Percentiles rank a stretch among this genome's conserved stretches.
Evolutionary conservation across 495 filamentous ascomycete genomes (phyloP).

Genomic region (Friedmanniomyces endolithicus): DNA sequence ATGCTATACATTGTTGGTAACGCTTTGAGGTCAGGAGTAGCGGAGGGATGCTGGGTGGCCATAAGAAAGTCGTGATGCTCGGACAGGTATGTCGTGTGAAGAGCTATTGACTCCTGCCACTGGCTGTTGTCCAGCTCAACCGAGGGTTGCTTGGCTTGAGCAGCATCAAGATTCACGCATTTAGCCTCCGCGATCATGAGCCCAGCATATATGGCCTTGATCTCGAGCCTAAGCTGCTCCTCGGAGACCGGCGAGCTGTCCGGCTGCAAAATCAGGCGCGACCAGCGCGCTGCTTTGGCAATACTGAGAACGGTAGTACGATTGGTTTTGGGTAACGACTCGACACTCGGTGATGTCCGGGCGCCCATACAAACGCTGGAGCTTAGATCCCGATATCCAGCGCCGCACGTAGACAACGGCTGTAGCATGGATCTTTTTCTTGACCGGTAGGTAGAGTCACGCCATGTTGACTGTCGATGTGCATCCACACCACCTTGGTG

Average conservation of each 20-base stretch:
- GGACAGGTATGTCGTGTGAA: slow-evolving; percentile 59
- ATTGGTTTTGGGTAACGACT: not conserved
- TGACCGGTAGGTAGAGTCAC: not conserved
- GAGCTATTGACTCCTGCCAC: slow-evolving; percentile 59
- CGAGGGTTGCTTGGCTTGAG: slow-evolving; percentile 21
- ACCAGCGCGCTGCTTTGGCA: not conserved
- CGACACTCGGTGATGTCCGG: not conserved
- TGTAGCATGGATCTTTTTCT: not conserved
- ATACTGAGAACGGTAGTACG: not conserved
- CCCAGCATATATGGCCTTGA: slow-evolving; percentile 61
- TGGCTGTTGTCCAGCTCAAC: slow-evolving; percentile 43
- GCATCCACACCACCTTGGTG: too few species aligned
- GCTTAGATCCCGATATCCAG: not conserved
- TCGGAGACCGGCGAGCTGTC: slow-evolving; percentile 58
- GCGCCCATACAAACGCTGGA: too few species aligned
- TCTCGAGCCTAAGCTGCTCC: slow-evolving; percentile 56
- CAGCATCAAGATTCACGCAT: slow-evolving; percentile 57
- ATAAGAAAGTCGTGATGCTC: slow-evolving; percentile 77
- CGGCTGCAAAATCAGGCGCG: slow-evolving; percentile 33
- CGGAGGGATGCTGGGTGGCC: slow-evolving; percentile 61
- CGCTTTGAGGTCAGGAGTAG: slow-evolving; percentile 43
- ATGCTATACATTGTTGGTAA: slow-evolving; percentile 62
- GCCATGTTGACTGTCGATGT: not conserved
- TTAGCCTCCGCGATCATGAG: slow-evolving; percentile 70
- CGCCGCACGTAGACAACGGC: too few species aligned